Base-by-base conservation (phyloP, 2,329 filamentous ascomycete species). In the Zarea fungicola region DNA sequence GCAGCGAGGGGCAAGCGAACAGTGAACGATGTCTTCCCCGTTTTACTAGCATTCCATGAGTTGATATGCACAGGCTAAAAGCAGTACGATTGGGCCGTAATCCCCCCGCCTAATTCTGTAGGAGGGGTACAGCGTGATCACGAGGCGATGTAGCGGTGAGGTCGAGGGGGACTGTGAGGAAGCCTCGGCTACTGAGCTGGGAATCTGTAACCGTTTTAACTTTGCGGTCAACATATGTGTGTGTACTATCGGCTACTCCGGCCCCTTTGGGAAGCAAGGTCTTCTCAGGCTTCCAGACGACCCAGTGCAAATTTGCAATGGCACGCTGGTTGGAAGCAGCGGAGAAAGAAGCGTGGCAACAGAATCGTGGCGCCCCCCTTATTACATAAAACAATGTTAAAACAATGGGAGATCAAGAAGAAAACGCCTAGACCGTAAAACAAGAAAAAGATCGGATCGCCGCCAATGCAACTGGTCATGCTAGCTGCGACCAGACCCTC, bases 81-180 rank as follows among this genome's bases (percentile, higher is more conserved):
- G n/a, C 29, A 7, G 13, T 36, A 18, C 28, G 19, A 44, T 44
- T 44, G 42, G 42, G 22, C 36, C 42, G 8, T 36, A 29, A 35
- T 35, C 41, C 28, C 29, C 41, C 19, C 7, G 11, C 31, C 21
- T 26, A 29, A 26, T 18, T 34, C 16, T 6, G 11, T n/a, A 10
- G 11, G 25, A 23, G 22, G 42, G 31, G 10, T 14, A 19, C 42
- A 26, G 22, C 31, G 19, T 44, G 34, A 46, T 46, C 43, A 46
- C 43, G 43, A 46, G 43, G 23, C 13, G 8, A 39, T 36, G 22
- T 39, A 25, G 43, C 43, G 43, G 43, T 46, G 43, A 46, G 26
- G 19, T 31, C 13, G 41, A 29, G 19, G 18, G 26, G 29, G 11
- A 36, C 5, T 11, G 10, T 36, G 4, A 14, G n/a, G n/a, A n/a